These are phyloP conservation scores for Fusarium circinatum DNA, from an alignment of 2,329 filamentous ascomycete species.

Conservation along the genomic window DNA sequence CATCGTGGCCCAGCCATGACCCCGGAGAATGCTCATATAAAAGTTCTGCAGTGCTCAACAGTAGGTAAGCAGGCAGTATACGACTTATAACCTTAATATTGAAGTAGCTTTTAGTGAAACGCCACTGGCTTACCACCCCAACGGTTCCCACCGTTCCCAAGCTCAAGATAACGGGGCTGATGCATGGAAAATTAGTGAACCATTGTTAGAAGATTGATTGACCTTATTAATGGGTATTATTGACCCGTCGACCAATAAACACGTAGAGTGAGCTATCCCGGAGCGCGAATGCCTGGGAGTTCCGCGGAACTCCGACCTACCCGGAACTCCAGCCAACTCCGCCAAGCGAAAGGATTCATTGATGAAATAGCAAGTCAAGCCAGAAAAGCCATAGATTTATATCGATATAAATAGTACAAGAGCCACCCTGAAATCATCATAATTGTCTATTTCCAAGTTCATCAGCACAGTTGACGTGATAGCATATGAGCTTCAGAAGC, in stretches of 20 bases:
- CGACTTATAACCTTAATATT: neutral
- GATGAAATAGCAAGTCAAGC: neutral
- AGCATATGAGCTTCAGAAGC: accelerated
- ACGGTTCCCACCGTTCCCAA: neutral
- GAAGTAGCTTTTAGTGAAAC: neutral
- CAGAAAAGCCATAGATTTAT: neutral
- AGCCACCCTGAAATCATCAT: accelerated
- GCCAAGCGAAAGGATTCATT: neutral
- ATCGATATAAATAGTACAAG: neutral
- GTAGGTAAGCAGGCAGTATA: neutral
- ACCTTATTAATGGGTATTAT: accelerated
- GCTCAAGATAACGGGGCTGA: accelerated
- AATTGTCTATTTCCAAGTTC: too few species aligned
- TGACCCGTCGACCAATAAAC: accelerated
- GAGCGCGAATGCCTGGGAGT: neutral
- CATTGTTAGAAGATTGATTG: neutral
- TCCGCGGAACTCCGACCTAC: constrained; percentile 29
- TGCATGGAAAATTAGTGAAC: accelerated
- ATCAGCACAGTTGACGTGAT: too few species aligned
- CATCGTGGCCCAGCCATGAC: neutral
- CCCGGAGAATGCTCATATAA: accelerated
- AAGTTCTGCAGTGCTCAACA: accelerated
- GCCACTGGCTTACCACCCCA: neutral
- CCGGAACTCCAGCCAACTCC: constrained; percentile 17
- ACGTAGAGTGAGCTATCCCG: neutral